These are phyloP conservation scores for Brassica carinata DNA, from an alignment of 345 rosid genomes.

Conservation along the genomic window DNA sequence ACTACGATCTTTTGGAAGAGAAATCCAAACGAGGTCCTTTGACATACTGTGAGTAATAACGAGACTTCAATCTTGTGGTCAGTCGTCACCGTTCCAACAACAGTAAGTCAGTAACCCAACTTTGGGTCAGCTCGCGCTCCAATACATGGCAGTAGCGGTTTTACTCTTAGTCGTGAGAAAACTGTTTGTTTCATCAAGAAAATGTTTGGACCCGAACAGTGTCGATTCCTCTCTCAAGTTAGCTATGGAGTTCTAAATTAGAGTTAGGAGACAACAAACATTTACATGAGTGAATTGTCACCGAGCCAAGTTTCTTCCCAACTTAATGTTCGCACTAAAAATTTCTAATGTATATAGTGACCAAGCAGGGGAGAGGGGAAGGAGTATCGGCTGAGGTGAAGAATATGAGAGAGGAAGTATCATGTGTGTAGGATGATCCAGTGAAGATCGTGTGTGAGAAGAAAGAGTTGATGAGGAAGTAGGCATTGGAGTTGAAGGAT, in stretches of 20 bases:
- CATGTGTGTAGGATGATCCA: conserved; percentile 52
- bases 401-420: conserved; percentile 50
- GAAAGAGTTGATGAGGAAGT: conserved; percentile 48
- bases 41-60: too few species aligned
- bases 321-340: background rate
- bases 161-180: background rate
- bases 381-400: conserved; percentile 33
- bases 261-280: background rate
- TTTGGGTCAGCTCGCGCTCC: background rate
- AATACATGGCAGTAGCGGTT: background rate
- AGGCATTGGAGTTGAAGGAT: conserved; percentile 64
- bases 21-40: too few species aligned
- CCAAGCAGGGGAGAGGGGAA: background rate
- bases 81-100: background rate
- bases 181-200: background rate
- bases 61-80: too few species aligned
- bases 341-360: background rate
- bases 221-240: background rate
- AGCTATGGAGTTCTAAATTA: background rate
- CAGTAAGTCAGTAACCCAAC: background rate
- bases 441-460: conserved; percentile 75
- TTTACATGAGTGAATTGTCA: background rate
- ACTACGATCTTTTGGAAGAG: background rate
- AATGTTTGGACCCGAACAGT: background rate
- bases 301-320: background rate